Evolutionary conservation across 805 yeast species (phyloP), one percentile per base, ranked within the genome.

Genomic region (Metschnikowia rubicola): DNA sequence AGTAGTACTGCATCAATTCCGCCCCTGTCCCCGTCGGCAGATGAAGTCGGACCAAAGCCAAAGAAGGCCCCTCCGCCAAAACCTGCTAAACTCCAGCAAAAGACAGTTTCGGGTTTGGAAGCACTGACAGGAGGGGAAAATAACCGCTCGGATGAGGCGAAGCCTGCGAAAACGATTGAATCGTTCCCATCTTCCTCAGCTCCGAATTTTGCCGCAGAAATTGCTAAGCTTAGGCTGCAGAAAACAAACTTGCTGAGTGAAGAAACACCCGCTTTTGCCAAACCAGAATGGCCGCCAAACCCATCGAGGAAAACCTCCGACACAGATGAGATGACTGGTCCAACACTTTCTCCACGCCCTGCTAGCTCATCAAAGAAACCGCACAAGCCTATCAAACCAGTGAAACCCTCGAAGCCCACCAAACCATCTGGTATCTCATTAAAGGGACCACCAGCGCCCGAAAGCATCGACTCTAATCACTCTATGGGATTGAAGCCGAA

Each of bases 61-160:
- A 67, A 65, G 53, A 67, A 65, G 44, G 61, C 62, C 0, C 74
- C 77, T 17, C 77, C 76, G 10, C 76, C 77, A 32, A 74, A 71
- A 36, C 78, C 79, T 1, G 48, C 56, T 2, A 74, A 70, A 50
- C 50, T 39, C 2, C 52, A 39, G 21, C 35, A 33, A 9, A 17
- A 17, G 5, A 39, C 15, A 9, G 15, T 9, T 9, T n/a, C 32
- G 26, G 32, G 8, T 10, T 5, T 15, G 29, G 29, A 17, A 9
- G 13, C 28, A 10, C 38, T n/a, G 29, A 10, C 12, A 15, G 15
- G 11, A 13, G 12, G 9, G 36, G 17, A n/a, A n/a, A 12, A 4
- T 4, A 17, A 12, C n/a, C 10, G 15, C 17, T 12, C 36, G n/a
- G n/a, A 10, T 30, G 32, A 30, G 12, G 12, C 32, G 11, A 15